Base-by-base conservation (phyloP, 2,329 filamentous ascomycete genomes). In the Rhexocercosporidium sp. region DNA sequence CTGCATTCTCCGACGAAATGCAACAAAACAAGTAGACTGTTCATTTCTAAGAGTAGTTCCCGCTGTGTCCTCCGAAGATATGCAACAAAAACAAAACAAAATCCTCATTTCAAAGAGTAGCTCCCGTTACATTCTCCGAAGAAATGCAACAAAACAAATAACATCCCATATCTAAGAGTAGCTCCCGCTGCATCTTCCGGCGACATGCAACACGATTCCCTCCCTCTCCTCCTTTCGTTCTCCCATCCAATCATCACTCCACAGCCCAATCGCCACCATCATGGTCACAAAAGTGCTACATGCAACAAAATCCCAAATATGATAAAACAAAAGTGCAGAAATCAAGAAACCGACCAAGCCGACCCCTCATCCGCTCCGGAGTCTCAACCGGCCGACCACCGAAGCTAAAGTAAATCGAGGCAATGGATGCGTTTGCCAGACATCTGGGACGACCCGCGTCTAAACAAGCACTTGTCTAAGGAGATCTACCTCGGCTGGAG, bases 31-130 rank as follows among this genome's bases (percentile, higher is more conserved):
- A 25, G 29, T 14, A 37, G n/a, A 29, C 12, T 34, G 25, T 12
- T 25, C 9, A 6, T 18, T 22, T 9, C 34, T 25, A 12, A 41
- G 12, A 57, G 54, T 57, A 57, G 54, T 20, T 41, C 20, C 34
- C 54, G 54, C 54, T 57, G 54, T 20, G 27, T 2, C 4, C 31
- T 22, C 29, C 12, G n/a, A 56, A 29, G 53, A 56, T 9, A 37
- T 56, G 53, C 53, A 56, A 56, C 53, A 56, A 25, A 57, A 57
- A n/a, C n/a, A n/a, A n/a, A n/a, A n/a, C n/a, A n/a, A n/a, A n/a
- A n/a, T n/a, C n/a, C n/a, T n/a, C n/a, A 6, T n/a, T n/a, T n/a
- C n/a, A n/a, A n/a, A n/a, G n/a, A n/a, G n/a, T n/a, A n/a, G n/a
- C n/a, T n/a, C n/a, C n/a, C n/a, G n/a, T n/a, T n/a, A n/a, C n/a